Conservation (phyloP, 305 asterid genomes). For the Rubia balearica region DNA sequence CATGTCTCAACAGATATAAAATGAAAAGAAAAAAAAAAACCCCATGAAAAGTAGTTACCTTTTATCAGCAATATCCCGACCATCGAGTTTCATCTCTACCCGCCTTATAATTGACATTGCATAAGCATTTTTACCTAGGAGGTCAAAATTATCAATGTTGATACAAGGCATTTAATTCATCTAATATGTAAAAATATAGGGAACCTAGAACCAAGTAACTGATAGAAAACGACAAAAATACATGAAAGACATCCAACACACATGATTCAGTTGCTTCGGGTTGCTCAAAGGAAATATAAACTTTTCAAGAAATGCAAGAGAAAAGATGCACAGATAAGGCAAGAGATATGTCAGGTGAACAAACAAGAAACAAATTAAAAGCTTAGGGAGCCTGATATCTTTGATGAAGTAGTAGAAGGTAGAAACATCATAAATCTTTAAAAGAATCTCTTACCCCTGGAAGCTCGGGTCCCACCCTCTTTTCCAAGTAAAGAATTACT, state of each 20-base stretch:
- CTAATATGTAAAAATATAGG: background rate
- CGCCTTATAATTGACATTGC: slow-evolving; percentile 80
- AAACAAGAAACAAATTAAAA: background rate
- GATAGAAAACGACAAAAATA: background rate
- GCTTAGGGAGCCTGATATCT: background rate
- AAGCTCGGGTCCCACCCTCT: slow-evolving; percentile 39
- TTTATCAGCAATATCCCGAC: slow-evolving; percentile 68
- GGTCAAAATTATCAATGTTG: slow-evolving; percentile 18
- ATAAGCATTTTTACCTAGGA: slow-evolving; percentile 77
- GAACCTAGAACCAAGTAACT: background rate
- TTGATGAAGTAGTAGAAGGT: background rate
- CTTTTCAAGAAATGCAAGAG: background rate
- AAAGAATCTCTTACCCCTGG: slow-evolving; percentile 38
- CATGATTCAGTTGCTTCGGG: background rate
- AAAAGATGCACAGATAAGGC: background rate
- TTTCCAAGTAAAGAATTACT: slow-evolving; percentile 25
- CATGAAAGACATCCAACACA: background rate
- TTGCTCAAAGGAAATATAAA: background rate
- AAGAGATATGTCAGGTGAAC: background rate
- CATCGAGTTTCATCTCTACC: slow-evolving; percentile 94
- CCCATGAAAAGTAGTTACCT: slow-evolving; percentile 48
- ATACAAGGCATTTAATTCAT: background rate
- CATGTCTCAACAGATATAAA: slow-evolving; percentile 9
- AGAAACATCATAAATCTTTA: background rate
- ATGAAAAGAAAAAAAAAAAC: slow-evolving; percentile 10